These are phyloP conservation scores for Yamadazyma atmosphaerica DNA, from an alignment of 1,139 yeast genomes.

Conservation along the genomic window DNA sequence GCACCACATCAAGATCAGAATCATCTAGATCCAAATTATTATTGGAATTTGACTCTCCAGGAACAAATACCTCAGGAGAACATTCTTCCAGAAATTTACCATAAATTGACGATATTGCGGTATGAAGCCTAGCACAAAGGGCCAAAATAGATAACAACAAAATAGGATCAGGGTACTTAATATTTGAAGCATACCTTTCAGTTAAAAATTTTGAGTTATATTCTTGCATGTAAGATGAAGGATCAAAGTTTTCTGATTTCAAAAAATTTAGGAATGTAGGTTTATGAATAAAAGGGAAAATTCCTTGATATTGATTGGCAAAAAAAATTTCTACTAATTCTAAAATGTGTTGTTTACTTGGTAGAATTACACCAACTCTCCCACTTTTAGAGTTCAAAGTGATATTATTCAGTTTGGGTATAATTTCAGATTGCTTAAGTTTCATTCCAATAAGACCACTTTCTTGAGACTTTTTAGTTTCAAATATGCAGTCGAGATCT, in stretches of 20 bases:
- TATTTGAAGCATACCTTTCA: constrained; percentile 16
- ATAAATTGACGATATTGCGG: constrained; percentile 26
- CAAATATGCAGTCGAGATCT: constrained; percentile 22
- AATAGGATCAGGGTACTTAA: constrained; percentile 31
- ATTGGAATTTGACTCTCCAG: constrained; percentile 11
- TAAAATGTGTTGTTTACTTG: constrained; percentile 23
- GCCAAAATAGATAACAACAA: constrained; percentile 34
- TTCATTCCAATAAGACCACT: constrained; percentile 8
- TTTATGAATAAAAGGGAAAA: constrained; percentile 33
- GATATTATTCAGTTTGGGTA: background rate
- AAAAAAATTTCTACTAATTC: constrained; percentile 31
- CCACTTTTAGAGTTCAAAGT: background rate
- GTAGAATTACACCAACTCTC: constrained; percentile 19
- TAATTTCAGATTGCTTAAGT: background rate
- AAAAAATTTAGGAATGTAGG: constrained; percentile 29
- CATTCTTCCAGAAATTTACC: constrained; percentile 29
- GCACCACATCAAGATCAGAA: constrained; percentile 5
- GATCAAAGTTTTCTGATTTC: constrained; percentile 26
- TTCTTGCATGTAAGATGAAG: constrained; percentile 25
- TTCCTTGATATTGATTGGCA: constrained; percentile 34
- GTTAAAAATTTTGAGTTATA: constrained; percentile 17
- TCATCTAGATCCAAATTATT: background rate
- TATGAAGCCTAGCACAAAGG: constrained; percentile 35
- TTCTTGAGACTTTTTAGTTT: constrained; percentile 23
- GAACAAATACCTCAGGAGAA: constrained; percentile 26